Percentiles rank a stretch among this genome's conserved stretches.
Evolutionary conservation across 495 filamentous ascomycete genomes (phyloP).

Genomic region (Alectoria sarmentosa): DNA sequence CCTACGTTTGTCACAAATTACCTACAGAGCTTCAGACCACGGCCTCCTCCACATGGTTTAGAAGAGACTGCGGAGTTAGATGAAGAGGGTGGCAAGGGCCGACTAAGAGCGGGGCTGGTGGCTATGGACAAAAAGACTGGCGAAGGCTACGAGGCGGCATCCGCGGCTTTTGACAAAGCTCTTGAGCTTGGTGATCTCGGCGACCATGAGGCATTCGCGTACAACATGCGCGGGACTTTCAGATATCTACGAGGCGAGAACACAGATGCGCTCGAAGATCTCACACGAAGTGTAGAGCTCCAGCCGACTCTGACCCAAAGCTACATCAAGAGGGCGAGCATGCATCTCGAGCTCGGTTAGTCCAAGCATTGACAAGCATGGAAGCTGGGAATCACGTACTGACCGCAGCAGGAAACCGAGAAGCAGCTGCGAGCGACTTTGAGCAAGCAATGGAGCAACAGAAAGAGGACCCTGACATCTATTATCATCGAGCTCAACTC

Average conservation of each 20-base stretch:
- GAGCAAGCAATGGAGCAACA: conserved; percentile 79
- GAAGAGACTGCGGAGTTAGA: conserved; percentile 68
- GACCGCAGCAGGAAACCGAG: conserved; percentile 59
- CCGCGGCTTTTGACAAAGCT: conserved; percentile 77
- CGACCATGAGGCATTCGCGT: conserved; percentile 79
- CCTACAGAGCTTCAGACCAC: conserved; percentile 89
- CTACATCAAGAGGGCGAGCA: conserved; percentile 97
- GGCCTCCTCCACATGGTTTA: conserved; percentile 70
- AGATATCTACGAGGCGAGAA: conserved; percentile 87
- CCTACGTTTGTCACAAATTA: conserved; percentile 97
- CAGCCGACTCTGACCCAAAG: conserved; percentile 85
- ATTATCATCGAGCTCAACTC: conserved; percentile 97
- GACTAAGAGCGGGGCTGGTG: conserved; percentile 72
- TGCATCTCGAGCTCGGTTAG: conserved; percentile 92
- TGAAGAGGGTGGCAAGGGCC: conserved; percentile 75
- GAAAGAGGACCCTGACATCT: conserved; percentile 89
- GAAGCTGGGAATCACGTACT: background rate
- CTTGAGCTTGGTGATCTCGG: conserved; percentile 70
- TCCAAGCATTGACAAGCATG: conserved; percentile 8
- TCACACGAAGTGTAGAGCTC: conserved; percentile 86
- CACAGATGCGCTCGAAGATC: conserved; percentile 66
- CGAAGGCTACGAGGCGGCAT: conserved; percentile 83
- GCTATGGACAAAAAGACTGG: conserved; percentile 78
- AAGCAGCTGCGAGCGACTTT: conserved; percentile 82
- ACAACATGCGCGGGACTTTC: conserved; percentile 96